Percentiles rank a stretch among this genome's conserved stretches.
Conservation (phyloP, 2,329 filamentous ascomycete species). For the Fusarium longipes region DNA sequence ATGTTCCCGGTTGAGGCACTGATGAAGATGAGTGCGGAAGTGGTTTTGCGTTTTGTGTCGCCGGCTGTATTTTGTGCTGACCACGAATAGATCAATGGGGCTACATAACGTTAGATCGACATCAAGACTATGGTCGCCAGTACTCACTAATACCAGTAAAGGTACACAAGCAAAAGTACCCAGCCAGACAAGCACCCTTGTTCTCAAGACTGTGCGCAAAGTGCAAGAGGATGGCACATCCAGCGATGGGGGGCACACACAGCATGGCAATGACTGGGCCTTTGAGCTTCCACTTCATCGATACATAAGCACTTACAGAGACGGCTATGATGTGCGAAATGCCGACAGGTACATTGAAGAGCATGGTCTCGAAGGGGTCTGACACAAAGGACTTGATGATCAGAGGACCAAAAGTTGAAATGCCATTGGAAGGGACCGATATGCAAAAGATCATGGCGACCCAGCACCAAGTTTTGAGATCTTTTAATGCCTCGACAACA, state of each 20-base stretch:
- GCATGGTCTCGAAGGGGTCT: conserved; percentile 65
- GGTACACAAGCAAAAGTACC: conserved; percentile 69
- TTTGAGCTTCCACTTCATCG: conserved; percentile 67
- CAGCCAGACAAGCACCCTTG: conserved; percentile 62
- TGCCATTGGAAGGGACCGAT: conserved; percentile 67
- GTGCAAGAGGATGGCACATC: conserved; percentile 64
- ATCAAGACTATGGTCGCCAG: conserved; percentile 22
- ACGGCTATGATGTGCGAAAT: conserved; percentile 69
- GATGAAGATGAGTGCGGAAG: conserved; percentile 72
- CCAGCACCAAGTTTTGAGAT: conserved; percentile 72
- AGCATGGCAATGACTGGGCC: conserved; percentile 65
- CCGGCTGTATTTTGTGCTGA: conserved; percentile 73
- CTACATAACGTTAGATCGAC: conserved; percentile 36
- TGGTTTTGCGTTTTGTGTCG: conserved; percentile 76
- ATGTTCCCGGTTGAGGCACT: conserved; percentile 75
- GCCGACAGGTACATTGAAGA: conserved; percentile 71
- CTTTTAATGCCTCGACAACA: conserved; percentile 63
- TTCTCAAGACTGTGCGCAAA: conserved; percentile 59
- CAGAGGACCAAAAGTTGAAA: conserved; percentile 68
- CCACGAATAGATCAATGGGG: conserved; percentile 71
- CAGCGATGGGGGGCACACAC: conserved; percentile 68
- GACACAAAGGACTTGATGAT: conserved; percentile 71
- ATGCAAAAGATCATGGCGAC: conserved; percentile 66
- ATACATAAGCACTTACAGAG: conserved; percentile 65
- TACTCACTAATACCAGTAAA: conserved; percentile 59